Base-by-base conservation (phyloP, 805 yeast genomes). In the Sugiyamaella valdiviana region DNA sequence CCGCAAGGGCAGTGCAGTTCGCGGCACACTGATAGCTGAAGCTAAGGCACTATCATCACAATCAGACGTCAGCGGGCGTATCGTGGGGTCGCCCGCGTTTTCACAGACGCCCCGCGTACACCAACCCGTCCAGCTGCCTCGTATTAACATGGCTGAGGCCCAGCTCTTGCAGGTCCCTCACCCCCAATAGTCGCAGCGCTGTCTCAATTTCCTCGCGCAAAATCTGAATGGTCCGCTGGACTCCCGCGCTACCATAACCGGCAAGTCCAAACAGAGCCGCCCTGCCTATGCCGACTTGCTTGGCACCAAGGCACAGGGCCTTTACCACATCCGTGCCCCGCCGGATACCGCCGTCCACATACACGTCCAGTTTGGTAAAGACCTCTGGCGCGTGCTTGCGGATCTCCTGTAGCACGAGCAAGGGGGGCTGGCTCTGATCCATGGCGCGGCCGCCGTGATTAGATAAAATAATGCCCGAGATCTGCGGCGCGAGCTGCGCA, bases 381-480 rank as follows among this genome's bases (percentile, higher is more conserved):
- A 63, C 57, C 29, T 72, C 67, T 23, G 79, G 65, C 2, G 71
- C 66, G 36, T 58, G 48, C 21, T 46, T 50, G 12, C 66, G 72
- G 21, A 79, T 69, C 51, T 81, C 83, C 3, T 75, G 77, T 44
- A 83, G 68, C 4, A 81, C 76, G 59, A 82, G 82, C 22, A 83
- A 67, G 1, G 85, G 78, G 0, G 88, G 77, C 54, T 73, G 71
- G 0, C 82, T 72, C 39, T 72, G 78, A 54, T 83, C 89, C 47
- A 83, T 65, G 53, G 82, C 85, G 47, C 89, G 69, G 9, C 89
- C 90, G 17, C 89, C 90, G 62, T 83, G 88, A 59, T 84, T 83
- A 10, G 88, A 81, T 14, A 84, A 68, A 40, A 83, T 73, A 21
- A 81, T 77, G 6, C 87, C 90, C 37, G 75, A 75, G 35, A 79